A percentile compares a stretch with the other conserved stretches of the same genome.
Conservation (phyloP, 768 basidiomycete genomes). For the Mycena floridula region DNA sequence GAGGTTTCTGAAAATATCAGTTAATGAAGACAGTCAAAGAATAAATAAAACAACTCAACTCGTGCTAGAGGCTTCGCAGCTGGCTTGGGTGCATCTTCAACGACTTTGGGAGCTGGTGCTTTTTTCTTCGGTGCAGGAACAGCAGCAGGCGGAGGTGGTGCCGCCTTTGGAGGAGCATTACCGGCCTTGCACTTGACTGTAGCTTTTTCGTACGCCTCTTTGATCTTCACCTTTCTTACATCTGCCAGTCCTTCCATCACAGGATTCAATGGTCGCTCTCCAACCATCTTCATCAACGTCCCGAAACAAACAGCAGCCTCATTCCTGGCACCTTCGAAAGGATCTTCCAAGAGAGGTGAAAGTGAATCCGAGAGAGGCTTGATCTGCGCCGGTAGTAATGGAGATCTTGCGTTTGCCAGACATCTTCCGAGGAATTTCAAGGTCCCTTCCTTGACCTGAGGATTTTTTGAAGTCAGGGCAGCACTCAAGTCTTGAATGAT, state of each 20-base stretch:
- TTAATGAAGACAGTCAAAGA: conserved; percentile 10
- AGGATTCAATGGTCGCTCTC: conserved; percentile 86
- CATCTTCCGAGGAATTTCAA: conserved; percentile 81
- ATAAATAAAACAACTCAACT: no score
- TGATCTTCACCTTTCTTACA: conserved; percentile 85
- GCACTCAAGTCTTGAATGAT: conserved; percentile 78
- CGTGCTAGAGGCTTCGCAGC: conserved; percentile 46
- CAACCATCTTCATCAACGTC: conserved; percentile 93
- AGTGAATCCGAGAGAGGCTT: conserved; percentile 78
- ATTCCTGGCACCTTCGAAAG: conserved; percentile 81
- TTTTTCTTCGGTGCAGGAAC: conserved; percentile 29
- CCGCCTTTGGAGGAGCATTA: conserved; percentile 39
- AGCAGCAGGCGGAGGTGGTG: conserved; percentile 23
- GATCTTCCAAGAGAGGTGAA: conserved; percentile 75
- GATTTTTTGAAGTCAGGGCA: conserved; percentile 84
- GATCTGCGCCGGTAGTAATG: conserved; percentile 70
- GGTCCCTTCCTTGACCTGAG: conserved; percentile 92
- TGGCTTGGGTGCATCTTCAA: conserved; percentile 23
- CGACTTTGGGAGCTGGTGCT: conserved; percentile 13
- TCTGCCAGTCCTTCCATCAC: conserved; percentile 83
- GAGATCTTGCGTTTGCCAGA: conserved; percentile 60
- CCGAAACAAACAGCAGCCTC: conserved; percentile 89
- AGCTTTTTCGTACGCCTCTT: conserved; percentile 88
- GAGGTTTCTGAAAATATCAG: conserved; percentile 17
- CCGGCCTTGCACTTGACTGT: conserved; percentile 85